phyloP scores from a whole-genome alignment of 2,329 filamentous ascomycete genomes.

The Fusarium duplospermum region DNA sequence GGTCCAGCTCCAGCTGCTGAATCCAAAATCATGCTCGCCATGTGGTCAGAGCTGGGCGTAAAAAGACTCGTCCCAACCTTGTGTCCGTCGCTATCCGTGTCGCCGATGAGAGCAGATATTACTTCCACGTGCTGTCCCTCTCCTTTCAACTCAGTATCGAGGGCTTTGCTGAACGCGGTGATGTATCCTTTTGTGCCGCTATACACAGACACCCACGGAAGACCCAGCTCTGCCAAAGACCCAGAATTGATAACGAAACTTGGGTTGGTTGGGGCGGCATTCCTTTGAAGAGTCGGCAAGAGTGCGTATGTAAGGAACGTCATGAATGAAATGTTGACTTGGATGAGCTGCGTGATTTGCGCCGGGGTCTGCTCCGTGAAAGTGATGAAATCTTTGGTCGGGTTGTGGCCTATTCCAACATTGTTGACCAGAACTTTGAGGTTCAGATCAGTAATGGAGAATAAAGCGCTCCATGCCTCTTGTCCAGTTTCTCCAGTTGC shows the following conservation, averaged over 20 bases:
- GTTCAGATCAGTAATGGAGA: background rate
- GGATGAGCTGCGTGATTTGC: slow-evolving; percentile 3
- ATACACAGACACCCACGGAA: slow-evolving; percentile 6
- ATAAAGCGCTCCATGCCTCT: background rate
- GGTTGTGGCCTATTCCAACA: slow-evolving; percentile 1
- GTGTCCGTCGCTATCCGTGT: slow-evolving; percentile 5
- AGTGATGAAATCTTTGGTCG: background rate
- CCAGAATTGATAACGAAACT: slow-evolving; percentile 9
- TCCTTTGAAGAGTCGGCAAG: background rate
- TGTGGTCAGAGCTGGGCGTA: background rate
- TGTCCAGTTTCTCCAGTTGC: background rate
- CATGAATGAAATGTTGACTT: slow-evolving; percentile 10
- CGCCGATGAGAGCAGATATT: slow-evolving; percentile 1
- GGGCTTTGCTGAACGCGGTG: slow-evolving; percentile 4
- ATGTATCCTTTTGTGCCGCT: slow-evolving; percentile 8
- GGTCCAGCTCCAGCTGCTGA: background rate
- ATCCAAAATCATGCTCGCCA: background rate
- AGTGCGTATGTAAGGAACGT: background rate
- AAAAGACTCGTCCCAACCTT: slow-evolving; percentile 5
- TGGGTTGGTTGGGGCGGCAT: background rate
- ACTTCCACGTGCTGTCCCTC: slow-evolving; percentile 2
- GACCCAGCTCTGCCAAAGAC: slow-evolving; percentile 4
- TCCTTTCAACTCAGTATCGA: background rate
- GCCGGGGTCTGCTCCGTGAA: background rate
- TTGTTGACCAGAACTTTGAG: slow-evolving; percentile 2